Percentiles rank a stretch among this genome's conserved stretches.
phyloP scores from a whole-genome alignment of 805 yeast species.

The Lipomyces kockii region DNA sequence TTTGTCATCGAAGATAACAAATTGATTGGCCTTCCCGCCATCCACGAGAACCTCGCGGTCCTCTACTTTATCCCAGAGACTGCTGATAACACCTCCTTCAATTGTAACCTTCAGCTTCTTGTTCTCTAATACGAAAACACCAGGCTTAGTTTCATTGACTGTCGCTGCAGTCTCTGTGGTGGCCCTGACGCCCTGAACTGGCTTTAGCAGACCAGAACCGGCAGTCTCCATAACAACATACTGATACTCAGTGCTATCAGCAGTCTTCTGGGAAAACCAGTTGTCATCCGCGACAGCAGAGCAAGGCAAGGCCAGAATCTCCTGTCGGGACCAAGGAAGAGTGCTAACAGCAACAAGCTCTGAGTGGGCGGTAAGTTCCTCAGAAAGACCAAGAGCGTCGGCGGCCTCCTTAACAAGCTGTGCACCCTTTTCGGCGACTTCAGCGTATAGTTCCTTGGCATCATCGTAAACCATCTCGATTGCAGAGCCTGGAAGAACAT shows the following conservation, averaged over 20 bases:
- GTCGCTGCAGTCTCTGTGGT: conserved; percentile 46
- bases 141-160: conserved; percentile 50
- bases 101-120: conserved; percentile 63
- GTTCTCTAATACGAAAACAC: conserved; percentile 60
- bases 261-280: conserved; percentile 17
- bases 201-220: conserved; percentile 27
- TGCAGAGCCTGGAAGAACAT: conserved; percentile 96
- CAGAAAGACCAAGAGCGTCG: conserved; percentile 47
- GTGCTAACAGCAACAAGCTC: conserved; percentile 36
- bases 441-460: conserved; percentile 75
- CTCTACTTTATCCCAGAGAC: conserved; percentile 63
- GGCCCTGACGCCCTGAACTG: conserved; percentile 23
- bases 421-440: conserved; percentile 59
- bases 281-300: conserved; percentile 8
- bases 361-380: conserved; percentile 23
- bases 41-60: conserved; percentile 71
- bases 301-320: conserved; percentile 22
- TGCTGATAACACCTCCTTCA: conserved; percentile 64
- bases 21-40: conserved; percentile 76
- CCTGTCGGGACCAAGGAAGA: conserved; percentile 38
- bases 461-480: conserved; percentile 93
- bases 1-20: conserved; percentile 82
- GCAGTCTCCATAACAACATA: conserved; percentile 32
- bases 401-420: conserved; percentile 58
- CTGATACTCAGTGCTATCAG: conserved; percentile 24